phyloP scores from a whole-genome alignment of 352 stramenopile species.

The Nothophytophthora sp. region DNA sequence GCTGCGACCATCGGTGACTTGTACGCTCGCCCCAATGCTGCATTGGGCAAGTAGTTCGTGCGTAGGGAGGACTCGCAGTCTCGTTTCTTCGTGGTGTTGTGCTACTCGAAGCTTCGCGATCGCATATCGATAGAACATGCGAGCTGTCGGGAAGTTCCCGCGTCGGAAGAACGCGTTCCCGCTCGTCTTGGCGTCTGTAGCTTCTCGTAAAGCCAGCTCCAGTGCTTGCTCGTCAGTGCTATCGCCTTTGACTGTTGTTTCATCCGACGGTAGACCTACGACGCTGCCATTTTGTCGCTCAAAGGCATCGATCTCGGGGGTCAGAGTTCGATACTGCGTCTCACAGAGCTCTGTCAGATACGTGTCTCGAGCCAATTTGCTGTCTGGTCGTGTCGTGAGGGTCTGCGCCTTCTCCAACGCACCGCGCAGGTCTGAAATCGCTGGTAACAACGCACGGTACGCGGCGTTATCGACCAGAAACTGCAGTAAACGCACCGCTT shows the following conservation, averaged over 20 bases:
- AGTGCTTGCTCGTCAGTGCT: conserved; percentile 17
- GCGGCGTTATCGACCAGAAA: conserved; percentile 45
- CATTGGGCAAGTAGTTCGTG: conserved; percentile 37
- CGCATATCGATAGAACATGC: conserved; percentile 63
- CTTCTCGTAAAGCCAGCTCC: conserved; percentile 9
- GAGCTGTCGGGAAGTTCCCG: conserved; percentile 57
- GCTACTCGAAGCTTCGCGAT: conserved; percentile 48
- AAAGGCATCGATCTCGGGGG: conserved; percentile 50
- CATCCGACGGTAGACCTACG: conserved; percentile 43
- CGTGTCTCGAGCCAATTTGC: conserved; percentile 35
- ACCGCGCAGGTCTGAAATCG: conserved; percentile 53
- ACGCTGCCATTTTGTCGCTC: conserved; percentile 56
- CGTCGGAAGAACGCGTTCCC: conserved; percentile 68
- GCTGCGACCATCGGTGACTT: conserved; percentile 26
- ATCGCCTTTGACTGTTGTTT: conserved; percentile 2
- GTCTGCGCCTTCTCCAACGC: conserved; percentile 52
- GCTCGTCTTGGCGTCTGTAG: conserved; percentile 41
- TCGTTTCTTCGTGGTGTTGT: conserved; percentile 48
- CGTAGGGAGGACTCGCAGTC: conserved; percentile 27
- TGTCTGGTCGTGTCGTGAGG: conserved; percentile 34
- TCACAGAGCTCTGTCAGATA: conserved; percentile 47
- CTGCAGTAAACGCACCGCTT: conserved; percentile 59
- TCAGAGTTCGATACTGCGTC: conserved; percentile 38
- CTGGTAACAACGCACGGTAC: conserved; percentile 25
- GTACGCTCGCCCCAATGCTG: conserved; percentile 57